phyloP scores from a whole-genome alignment of 768 basidiomycete species.

The Lactarius evosmus region DNA sequence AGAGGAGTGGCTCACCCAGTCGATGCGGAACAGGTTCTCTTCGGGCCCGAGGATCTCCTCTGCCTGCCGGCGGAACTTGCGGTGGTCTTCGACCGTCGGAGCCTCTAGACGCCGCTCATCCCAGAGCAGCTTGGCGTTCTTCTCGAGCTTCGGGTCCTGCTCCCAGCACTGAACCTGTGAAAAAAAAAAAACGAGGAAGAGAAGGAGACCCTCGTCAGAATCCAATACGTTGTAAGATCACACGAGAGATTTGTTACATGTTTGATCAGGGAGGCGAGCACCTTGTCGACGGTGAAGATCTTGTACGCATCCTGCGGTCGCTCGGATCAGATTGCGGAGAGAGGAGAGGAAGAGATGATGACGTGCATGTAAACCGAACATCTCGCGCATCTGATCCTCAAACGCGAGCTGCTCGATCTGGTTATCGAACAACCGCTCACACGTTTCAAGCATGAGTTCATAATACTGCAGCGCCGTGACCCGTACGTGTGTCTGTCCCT shows the following conservation, averaged over 20 bases:
- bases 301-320: constrained; percentile 65
- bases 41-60: constrained; percentile 72
- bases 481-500: constrained; percentile 21
- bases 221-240: constrained; percentile 2
- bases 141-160: constrained; percentile 66
- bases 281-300: constrained; percentile 91
- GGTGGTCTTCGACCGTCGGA: constrained; percentile 69
- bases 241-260: constrained; percentile 47
- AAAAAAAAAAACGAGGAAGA: not conserved
- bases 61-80: constrained; percentile 60
- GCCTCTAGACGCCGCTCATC: constrained; percentile 56
- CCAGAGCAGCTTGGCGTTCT: constrained; percentile 66
- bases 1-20: constrained; percentile 55
- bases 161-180: constrained; percentile 61
- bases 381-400: constrained; percentile 85
- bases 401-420: constrained; percentile 84
- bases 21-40: constrained; percentile 75
- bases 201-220: not conserved
- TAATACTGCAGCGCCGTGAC: constrained; percentile 69
- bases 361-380: constrained; percentile 78
- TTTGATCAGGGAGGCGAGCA: constrained; percentile 85
- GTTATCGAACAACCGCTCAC: constrained; percentile 88
- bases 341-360: not conserved
- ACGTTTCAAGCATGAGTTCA: constrained; percentile 76
- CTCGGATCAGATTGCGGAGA: not conserved